Evolutionary conservation across 257 asterid species (phyloP).

Genomic region (Fraxinus cuspidata): DNA sequence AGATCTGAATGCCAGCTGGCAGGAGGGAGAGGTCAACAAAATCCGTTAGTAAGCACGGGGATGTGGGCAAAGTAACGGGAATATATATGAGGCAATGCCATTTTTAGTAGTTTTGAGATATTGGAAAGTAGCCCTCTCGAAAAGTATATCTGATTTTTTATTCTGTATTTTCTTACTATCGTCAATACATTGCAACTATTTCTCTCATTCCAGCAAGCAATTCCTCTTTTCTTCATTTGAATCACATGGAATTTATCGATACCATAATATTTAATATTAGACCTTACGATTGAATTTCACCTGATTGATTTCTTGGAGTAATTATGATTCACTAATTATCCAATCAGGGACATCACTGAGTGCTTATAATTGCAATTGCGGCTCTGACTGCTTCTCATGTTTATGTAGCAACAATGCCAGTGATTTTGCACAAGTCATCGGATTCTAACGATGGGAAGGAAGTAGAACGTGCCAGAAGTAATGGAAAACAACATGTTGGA

Average conservation of each 20-base stretch:
- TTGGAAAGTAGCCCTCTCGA: too few relatives aligned
- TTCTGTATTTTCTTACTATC: too few relatives aligned
- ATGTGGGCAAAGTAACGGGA: too few relatives aligned
- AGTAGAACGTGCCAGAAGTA: slow-evolving; percentile 49
- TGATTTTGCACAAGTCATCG: slow-evolving; percentile 45
- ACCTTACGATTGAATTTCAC: not conserved
- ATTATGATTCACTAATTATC: not conserved
- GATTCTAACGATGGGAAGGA: slow-evolving; percentile 61
- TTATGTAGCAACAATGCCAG: slow-evolving; percentile 33
- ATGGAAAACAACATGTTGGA: slow-evolving; percentile 55
- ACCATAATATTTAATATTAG: not conserved
- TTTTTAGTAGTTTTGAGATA: too few relatives aligned
- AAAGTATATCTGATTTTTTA: too few relatives aligned
- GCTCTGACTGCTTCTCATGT: slow-evolving; percentile 21
- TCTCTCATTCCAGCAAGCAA: too few relatives aligned
- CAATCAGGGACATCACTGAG: not conserved
- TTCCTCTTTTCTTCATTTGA: too few relatives aligned
- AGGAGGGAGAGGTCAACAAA: too few relatives aligned
- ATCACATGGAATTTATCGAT: not conserved
- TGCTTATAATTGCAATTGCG: slow-evolving; percentile 12
- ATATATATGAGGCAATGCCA: too few relatives aligned
- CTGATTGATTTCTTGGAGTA: not conserved
- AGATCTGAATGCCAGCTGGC: too few relatives aligned
- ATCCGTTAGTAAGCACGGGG: too few relatives aligned
- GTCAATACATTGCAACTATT: too few relatives aligned